Conservation (phyloP, 1,139 yeast species). For the Suhomyces atakaporum region DNA sequence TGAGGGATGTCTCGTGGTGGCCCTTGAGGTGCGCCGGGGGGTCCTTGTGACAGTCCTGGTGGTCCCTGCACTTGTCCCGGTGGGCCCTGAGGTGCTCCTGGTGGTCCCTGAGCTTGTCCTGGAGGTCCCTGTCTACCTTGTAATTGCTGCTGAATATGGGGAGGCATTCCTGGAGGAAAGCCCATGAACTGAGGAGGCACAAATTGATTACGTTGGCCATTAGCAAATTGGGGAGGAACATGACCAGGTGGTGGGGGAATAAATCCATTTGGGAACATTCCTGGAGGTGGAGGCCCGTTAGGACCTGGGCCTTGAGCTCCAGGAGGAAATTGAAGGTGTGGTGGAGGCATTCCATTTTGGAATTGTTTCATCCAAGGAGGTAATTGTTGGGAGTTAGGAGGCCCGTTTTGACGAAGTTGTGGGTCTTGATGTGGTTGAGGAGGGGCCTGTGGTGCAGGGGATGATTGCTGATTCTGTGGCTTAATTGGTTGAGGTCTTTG, state of each 20-base stretch:
- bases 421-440: slow-evolving; percentile 7
- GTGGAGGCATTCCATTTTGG: slow-evolving; percentile 16
- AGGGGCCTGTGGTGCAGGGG: slow-evolving; percentile 10
- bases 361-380: slow-evolving; percentile 34
- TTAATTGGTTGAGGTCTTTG: slow-evolving; percentile 9
- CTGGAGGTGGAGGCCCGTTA: slow-evolving; percentile 26
- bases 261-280: slow-evolving; percentile 36
- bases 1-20: slow-evolving; percentile 1
- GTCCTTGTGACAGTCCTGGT: slow-evolving; percentile 10
- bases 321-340: slow-evolving; percentile 14
- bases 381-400: slow-evolving; percentile 13
- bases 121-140: slow-evolving; percentile 5
- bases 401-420: slow-evolving; percentile 3
- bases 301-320: slow-evolving; percentile 16
- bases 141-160: slow-evolving; percentile 13
- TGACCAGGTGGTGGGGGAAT: slow-evolving; percentile 29
- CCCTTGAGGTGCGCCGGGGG: background rate
- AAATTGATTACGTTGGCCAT: slow-evolving; percentile 22
- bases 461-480: slow-evolving; percentile 10
- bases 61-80: slow-evolving; percentile 11
- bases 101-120: slow-evolving; percentile 18
- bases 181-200: slow-evolving; percentile 27
- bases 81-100: slow-evolving; percentile 15
- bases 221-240: slow-evolving; percentile 24
- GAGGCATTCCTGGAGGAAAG: slow-evolving; percentile 29